Evolutionary conservation across 768 basidiomycete genomes (phyloP).

Genomic region (Chlorophyllum brunneum): DNA sequence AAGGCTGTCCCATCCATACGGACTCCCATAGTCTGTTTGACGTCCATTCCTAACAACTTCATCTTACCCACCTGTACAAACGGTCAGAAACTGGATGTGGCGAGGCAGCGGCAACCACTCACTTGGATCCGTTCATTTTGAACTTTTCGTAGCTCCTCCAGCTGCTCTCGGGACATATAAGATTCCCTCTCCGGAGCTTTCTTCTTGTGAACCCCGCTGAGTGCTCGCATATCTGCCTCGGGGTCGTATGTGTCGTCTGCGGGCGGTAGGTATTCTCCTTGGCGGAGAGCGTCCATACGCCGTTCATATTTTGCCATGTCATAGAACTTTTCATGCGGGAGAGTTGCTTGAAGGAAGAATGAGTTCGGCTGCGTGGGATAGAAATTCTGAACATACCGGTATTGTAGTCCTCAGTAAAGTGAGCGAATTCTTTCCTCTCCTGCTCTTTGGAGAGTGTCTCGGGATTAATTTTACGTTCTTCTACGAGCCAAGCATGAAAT

Average conservation of each 20-base stretch:
- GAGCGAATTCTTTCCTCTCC: conserved; percentile 78
- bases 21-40: conserved; percentile 81
- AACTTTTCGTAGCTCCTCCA: conserved; percentile 76
- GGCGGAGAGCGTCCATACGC: conserved; percentile 79
- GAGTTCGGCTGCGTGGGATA: neutral
- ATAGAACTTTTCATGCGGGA: conserved; percentile 95
- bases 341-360: conserved; percentile 54
- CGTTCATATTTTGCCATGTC: conserved; percentile 82
- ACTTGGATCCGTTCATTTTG: conserved; percentile 86
- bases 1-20: conserved; percentile 68
- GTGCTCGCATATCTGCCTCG: conserved; percentile 78
- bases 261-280: conserved; percentile 79
- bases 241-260: conserved; percentile 75
- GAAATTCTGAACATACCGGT: conserved; percentile 45
- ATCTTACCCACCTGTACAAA: conserved; percentile 64
- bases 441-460: conserved; percentile 85
- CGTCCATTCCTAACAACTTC: conserved; percentile 85
- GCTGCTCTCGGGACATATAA: conserved; percentile 73
- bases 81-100: neutral
- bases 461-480: conserved; percentile 88
- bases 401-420: conserved; percentile 82
- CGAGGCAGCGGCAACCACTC: conserved; percentile 15
- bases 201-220: conserved; percentile 69
- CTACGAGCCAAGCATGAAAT: conserved; percentile 90
- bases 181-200: conserved; percentile 63